Evolutionary conservation across 2,329 filamentous ascomycete species (phyloP).

Genomic region (Xylaria sp.): DNA sequence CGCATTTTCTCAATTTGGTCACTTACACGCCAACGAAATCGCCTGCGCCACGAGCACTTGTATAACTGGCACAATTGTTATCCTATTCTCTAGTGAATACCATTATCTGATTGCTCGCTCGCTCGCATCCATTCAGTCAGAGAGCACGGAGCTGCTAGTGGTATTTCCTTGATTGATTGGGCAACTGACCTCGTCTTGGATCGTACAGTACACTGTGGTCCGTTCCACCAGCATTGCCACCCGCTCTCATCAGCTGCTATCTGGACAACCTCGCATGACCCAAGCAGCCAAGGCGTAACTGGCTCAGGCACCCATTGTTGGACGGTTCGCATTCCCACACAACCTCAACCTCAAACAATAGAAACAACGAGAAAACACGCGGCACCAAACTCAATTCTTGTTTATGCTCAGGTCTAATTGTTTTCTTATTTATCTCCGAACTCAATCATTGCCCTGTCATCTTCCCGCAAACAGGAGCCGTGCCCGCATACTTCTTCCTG

Average conservation of each 20-base stretch:
- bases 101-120: too few species aligned
- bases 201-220: conserved; percentile 4
- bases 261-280: conserved; percentile 30
- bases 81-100: neutral
- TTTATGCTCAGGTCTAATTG: conserved; percentile 23
- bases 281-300: conserved; percentile 32
- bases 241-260: conserved; percentile 23
- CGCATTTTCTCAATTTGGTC: neutral
- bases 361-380: neutral
- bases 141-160: neutral
- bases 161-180: conserved; percentile 10
- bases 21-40: conserved; percentile 5
- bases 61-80: too few species aligned
- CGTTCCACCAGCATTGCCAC: conserved; percentile 21
- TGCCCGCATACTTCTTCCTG: neutral
- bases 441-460: conserved; percentile 39
- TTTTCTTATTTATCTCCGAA: conserved; percentile 40
- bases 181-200: neutral
- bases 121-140: neutral
- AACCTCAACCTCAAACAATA: conserved; percentile 9
- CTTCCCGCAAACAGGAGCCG: conserved; percentile 31
- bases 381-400: conserved; percentile 12
- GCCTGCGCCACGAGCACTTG: neutral
- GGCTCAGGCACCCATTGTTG: conserved; percentile 37
- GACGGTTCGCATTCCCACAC: conserved; percentile 38